Evolutionary conservation across 179 eudicot genomes (phyloP), one percentile per base, ranked within the genome.

Genomic region (Gypsophila paniculata): DNA sequence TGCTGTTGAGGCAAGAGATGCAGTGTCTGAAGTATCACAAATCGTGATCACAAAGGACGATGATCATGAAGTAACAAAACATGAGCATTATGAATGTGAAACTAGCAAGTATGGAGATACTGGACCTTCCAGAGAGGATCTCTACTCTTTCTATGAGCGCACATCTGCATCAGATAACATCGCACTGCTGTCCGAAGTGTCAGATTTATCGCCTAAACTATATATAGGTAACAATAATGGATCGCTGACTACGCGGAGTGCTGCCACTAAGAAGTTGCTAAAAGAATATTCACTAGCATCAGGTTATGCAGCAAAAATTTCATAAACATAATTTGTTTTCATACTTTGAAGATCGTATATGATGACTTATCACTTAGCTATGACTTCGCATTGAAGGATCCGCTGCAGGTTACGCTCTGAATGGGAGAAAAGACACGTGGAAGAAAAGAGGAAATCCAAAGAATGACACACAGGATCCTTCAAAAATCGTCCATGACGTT

Each of bases 81-180:
- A 65, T 75, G 75, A 77, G 76, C 72, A 72, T 71, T 71, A 67
- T 65, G 78, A 72, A 49, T 48, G 69, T 76, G 72, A 67, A 67
- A 58, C 58, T 44, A 79, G 64, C 72, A 63, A 8, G 53, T 19
- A 54, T 76, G 61, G 71, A 34, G 72, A 61, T 63, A 59, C 73
- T 8, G 75, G 54, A 36, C 73, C 82, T 75, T 70, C 54, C 36
- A 83, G 86, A 70, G 82, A 79, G 74, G 94, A 80, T 67, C 88
- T 92, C 63, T 74, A 92, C 75, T 78, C 86, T 75, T 85, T 87
- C 74, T 80, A 83, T 73, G 90, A 79, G 76, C 74, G 76, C 60
- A 62, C 72, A 38, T 65, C 72, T 75, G 61, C 66, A 13, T 53
- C 65, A 53, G 75, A 76, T 32, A 57, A 85, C 59, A 36, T 68